Conservation (phyloP, 805 yeast genomes). For the Candida alai region DNA sequence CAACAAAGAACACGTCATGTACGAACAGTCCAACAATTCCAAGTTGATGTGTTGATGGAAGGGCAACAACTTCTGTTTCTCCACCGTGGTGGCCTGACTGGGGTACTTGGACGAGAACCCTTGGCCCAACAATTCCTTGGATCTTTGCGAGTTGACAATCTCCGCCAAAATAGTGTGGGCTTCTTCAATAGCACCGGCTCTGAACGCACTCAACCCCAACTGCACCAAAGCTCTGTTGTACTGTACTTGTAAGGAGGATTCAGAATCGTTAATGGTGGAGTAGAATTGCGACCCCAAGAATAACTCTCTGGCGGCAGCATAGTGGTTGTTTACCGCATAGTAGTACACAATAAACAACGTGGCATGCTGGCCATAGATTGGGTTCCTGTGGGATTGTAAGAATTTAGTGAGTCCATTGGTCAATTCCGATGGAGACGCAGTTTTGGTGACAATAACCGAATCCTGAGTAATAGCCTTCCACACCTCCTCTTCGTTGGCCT, state of each 20-base stretch:
- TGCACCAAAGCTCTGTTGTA: slow-evolving; percentile 96
- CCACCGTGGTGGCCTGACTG: slow-evolving; percentile 52
- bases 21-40: slow-evolving; percentile 91
- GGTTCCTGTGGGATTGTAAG: slow-evolving; percentile 63
- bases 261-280: slow-evolving; percentile 77
- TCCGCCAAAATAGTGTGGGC: slow-evolving; percentile 85
- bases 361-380: slow-evolving; percentile 75
- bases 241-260: slow-evolving; percentile 80
- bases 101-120: slow-evolving; percentile 68
- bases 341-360: slow-evolving; percentile 83
- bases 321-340: slow-evolving; percentile 84
- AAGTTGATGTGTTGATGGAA: slow-evolving; percentile 98
- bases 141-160: slow-evolving; percentile 77
- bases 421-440: slow-evolving; percentile 41
- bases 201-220: slow-evolving; percentile 93
- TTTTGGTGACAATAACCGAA: slow-evolving; percentile 28
- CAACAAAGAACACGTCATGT: slow-evolving; percentile 83
- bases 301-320: slow-evolving; percentile 82
- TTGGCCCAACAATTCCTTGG: slow-evolving; percentile 92
- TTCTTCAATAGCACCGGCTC: slow-evolving; percentile 80
- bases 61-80: slow-evolving; percentile 82
- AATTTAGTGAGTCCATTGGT: slow-evolving; percentile 63
- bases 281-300: slow-evolving; percentile 83
- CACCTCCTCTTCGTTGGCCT: slow-evolving; percentile 65
- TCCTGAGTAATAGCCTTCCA: slow-evolving; percentile 51